Base-by-base conservation (phyloP, 2,329 filamentous ascomycete genomes). In the Ophiocordyceps robertsii region DNA sequence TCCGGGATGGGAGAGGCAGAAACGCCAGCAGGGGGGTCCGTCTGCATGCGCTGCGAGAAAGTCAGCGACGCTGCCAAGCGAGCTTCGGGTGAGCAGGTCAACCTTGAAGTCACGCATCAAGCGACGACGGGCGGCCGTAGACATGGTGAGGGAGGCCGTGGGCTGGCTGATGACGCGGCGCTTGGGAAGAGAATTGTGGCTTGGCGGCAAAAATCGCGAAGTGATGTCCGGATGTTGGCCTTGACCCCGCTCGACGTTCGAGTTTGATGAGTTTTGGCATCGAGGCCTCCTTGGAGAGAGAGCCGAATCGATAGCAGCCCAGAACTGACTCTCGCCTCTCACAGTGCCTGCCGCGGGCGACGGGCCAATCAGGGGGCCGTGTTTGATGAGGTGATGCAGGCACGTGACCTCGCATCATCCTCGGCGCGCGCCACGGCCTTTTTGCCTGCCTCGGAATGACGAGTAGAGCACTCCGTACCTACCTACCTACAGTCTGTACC, bases 51-150 rank as follows among this genome's bases (percentile, higher is more conserved):
- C 89, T 95, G 59, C 43, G 24, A 30, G 27, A 32, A 24, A 35
- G 45, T 56, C 29, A 52, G 46, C 43, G 36, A 16, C n/a, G 29
- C 13, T 43, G 37, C 13, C 11, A 29, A 19, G 19, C 2, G 37
- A 36, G 45, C 41, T 32, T 31, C 40, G 43, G 29, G 40, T 31
- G 38, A 27, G 31, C 16, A 21, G 36, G 46, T 51, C 59, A 63
- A 93, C 88, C 84, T 96, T 96, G 77, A 96, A 96, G 72, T 96
- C 92, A 63, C 92, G 85, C 92, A 98, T 96, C 64, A 98, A 73
- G 61, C 92, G 87, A 61, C 92, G 85, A 61, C 92, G 84, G 53
- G 92, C 92, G 53, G 90, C 84, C 49, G 92, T 96, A 56, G 90
- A 96, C 90, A 72, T 72, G 46, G 40, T 59, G 53, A 16, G 24